A percentile compares a stretch with the other conserved stretches of the same genome.
Evolutionary conservation across 495 filamentous ascomycete genomes (phyloP).

Genomic region (Aspergillus affinis): DNA sequence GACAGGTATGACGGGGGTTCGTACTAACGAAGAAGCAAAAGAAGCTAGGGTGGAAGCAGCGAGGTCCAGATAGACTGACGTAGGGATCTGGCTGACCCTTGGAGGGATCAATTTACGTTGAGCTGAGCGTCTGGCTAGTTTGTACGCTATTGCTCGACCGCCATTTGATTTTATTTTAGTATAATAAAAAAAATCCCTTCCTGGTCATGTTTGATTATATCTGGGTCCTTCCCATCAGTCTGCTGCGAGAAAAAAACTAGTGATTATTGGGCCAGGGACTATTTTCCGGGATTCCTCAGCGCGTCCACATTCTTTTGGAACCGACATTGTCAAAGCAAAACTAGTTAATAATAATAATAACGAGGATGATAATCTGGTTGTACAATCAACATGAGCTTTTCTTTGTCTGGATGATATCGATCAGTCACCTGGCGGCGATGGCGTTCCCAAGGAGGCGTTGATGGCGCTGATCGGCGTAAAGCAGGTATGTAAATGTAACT

Average conservation of each 20-base stretch:
- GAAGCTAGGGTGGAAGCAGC: neutral
- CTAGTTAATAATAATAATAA: neutral
- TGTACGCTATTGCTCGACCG: neutral
- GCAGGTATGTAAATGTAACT: neutral
- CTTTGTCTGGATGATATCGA: neutral
- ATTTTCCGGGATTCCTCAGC: slow-evolving; percentile 19
- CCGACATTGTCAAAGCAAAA: neutral
- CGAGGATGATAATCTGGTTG: neutral
- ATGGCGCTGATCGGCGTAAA: neutral
- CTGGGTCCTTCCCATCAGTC: neutral
- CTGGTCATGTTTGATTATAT: slow-evolving; percentile 3
- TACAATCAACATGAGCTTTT: neutral
- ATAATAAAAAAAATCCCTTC: too few species aligned
- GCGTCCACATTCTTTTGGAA: neutral
- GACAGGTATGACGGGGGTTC: neutral
- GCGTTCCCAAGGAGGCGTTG: neutral
- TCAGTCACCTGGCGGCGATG: neutral
- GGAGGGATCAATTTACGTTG: neutral
- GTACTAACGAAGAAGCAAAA: neutral
- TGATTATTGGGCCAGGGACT: slow-evolving; percentile 21
- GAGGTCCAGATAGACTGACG: neutral
- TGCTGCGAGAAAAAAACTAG: neutral
- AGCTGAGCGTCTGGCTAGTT: neutral
- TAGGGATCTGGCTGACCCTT: neutral
- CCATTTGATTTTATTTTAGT: neutral